Percentiles rank a stretch among this genome's conserved stretches.
phyloP scores from a whole-genome alignment of 352 stramenopile genomes.

The Phytophthora syringae region DNA sequence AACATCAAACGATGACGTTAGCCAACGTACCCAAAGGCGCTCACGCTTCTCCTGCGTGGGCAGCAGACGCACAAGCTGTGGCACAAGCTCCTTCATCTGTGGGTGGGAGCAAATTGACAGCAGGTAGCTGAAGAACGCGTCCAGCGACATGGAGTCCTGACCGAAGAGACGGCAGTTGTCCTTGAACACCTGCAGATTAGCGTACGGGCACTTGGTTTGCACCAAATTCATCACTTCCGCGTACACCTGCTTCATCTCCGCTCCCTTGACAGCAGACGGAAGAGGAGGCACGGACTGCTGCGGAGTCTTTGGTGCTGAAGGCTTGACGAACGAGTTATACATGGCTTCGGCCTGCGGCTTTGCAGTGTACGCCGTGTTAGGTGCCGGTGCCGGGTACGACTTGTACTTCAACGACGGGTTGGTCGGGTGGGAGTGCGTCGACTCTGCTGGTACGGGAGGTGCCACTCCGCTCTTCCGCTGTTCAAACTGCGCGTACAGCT shows the following conservation, averaged over 20 bases:
- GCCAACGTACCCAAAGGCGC: slow-evolving; percentile 72
- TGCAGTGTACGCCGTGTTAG: slow-evolving; percentile 43
- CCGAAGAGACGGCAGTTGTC: slow-evolving; percentile 90
- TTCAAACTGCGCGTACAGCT: slow-evolving; percentile 84
- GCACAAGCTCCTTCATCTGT: slow-evolving; percentile 81
- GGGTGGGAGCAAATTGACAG: slow-evolving; percentile 79
- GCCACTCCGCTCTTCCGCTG: slow-evolving; percentile 43
- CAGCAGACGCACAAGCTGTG: slow-evolving; percentile 80
- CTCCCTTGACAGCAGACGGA: slow-evolving; percentile 54
- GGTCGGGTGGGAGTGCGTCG: slow-evolving; percentile 55
- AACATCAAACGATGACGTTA: not conserved
- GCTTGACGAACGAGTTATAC: slow-evolving; percentile 52
- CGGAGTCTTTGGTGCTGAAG: slow-evolving; percentile 38
- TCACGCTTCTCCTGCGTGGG: slow-evolving; percentile 88
- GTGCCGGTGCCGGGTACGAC: slow-evolving; percentile 58
- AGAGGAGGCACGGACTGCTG: slow-evolving; percentile 59
- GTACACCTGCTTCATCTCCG: slow-evolving; percentile 87
- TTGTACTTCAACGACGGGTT: slow-evolving; percentile 65
- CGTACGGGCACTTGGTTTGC: slow-evolving; percentile 77
- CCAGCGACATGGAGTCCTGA: slow-evolving; percentile 85
- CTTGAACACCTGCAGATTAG: slow-evolving; percentile 86
- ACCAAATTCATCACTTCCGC: slow-evolving; percentile 83
- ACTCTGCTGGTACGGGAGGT: slow-evolving; percentile 34
- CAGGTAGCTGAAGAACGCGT: slow-evolving; percentile 84
- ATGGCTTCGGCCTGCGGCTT: slow-evolving; percentile 43